These are phyloP conservation scores for Neonectria magnoliae DNA, from an alignment of 2,329 filamentous ascomycete genomes.

Conservation along the genomic window DNA sequence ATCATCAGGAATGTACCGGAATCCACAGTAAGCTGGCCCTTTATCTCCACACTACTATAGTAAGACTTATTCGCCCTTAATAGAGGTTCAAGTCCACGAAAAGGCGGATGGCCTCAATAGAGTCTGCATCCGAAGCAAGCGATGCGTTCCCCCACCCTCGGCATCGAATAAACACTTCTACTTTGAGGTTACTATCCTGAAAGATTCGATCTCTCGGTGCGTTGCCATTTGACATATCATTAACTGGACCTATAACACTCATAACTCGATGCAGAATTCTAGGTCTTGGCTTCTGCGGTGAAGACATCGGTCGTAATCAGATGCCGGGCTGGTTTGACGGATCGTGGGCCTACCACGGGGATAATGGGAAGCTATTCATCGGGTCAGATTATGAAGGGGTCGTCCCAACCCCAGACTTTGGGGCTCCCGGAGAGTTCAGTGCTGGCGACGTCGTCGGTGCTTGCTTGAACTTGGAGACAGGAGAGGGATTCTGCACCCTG, in stretches of 20 bases:
- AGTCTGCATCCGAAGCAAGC: constrained; percentile 9
- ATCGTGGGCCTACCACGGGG: constrained; percentile 17
- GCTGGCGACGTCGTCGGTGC: neutral
- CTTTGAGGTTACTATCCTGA: constrained; percentile 9
- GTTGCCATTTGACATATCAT: neutral
- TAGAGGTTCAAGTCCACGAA: neutral
- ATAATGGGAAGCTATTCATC: constrained; percentile 11
- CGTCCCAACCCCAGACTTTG: constrained; percentile 6
- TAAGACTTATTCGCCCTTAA: neutral
- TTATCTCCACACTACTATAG: neutral
- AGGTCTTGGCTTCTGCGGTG: constrained; percentile 15
- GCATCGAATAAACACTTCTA: constrained; percentile 10
- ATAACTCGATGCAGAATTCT: constrained; percentile 12
- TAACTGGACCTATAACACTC: neutral
- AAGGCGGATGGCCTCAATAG: neutral
- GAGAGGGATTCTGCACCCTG: constrained; percentile 10
- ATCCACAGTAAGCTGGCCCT: constrained; percentile 2
- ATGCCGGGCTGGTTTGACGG: constrained; percentile 18
- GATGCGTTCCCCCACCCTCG: constrained; percentile 2
- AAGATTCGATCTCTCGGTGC: constrained; percentile 5
- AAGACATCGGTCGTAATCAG: constrained; percentile 1
- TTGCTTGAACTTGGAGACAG: constrained; percentile 12
- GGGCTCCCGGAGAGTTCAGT: neutral
- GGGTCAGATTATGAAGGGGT: neutral
- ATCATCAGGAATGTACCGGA: neutral